phyloP scores from a whole-genome alignment of 2,329 filamentous ascomycete genomes.

The Diaporthe longicolla region DNA sequence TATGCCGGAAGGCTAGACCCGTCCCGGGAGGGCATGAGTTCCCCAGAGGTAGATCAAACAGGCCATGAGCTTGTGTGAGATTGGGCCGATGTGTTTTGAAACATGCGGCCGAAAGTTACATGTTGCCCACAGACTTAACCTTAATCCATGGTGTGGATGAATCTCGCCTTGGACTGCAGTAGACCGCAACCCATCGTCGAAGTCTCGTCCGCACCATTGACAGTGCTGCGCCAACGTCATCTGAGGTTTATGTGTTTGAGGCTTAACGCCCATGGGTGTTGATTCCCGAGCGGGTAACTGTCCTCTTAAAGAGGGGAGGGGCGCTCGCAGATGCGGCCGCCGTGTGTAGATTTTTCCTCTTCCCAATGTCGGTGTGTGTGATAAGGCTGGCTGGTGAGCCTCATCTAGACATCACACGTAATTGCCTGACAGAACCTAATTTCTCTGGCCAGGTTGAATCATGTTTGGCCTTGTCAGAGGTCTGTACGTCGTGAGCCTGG shows the following conservation, averaged over 20 bases:
- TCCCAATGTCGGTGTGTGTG: conserved; percentile 17
- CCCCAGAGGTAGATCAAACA: conserved; percentile 9
- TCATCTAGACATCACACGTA: conserved; percentile 28
- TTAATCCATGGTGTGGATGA: not conserved
- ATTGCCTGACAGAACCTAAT: conserved; percentile 20
- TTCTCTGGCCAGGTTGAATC: conserved; percentile 16
- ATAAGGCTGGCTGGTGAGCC: conserved; percentile 32
- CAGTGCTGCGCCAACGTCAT: conserved; percentile 18
- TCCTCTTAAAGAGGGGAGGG: conserved; percentile 11
- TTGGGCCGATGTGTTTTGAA: conserved; percentile 31
- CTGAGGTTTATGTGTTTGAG: conserved; percentile 16
- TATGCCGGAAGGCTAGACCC: conserved; percentile 44
- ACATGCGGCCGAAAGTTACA: conserved; percentile 23
- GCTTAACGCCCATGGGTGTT: not conserved
- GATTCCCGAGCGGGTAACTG: not conserved
- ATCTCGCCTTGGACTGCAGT: not conserved
- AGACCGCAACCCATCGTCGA: conserved; percentile 5
- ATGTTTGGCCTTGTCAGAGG: conserved; percentile 19
- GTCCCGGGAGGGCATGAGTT: conserved; percentile 1
- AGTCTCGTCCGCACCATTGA: not conserved
- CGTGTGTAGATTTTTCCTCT: not conserved
- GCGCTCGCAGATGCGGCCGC: not conserved
- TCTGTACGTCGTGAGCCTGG: conserved; percentile 5
- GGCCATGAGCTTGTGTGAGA: conserved; percentile 25
- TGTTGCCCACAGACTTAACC: conserved; percentile 11